Base-by-base conservation (phyloP, 192 early-diverging fungal genomes). In the Coemansia sp. region DNA sequence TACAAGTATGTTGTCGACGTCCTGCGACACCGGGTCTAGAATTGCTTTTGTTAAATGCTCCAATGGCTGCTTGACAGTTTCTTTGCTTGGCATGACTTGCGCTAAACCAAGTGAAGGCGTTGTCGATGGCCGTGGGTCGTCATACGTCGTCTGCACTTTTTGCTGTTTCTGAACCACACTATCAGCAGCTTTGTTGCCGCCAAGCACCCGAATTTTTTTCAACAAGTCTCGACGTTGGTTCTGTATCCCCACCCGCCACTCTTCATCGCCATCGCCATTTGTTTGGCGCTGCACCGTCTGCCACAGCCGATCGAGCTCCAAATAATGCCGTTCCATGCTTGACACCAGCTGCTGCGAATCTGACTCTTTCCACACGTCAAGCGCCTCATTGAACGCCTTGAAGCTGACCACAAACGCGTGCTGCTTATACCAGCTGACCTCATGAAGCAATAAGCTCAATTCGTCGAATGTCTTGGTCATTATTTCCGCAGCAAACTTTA, bases 251-350 rank as follows among this genome's bases (percentile, higher is more conserved):
- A 60, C 49, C 21, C 67, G 59, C 76, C 76, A 79, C 2, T 11
- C 49, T 29, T 73, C 71, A 52, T 79, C 76, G 7, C 76, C 76
- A 50, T 70, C 62, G 60, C 76, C 76, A 21, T 57, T 41, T 0
- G 76, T 73, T 22, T 61, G 41, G 11, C 65, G 63, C 67, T 79
- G 76, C 17, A 79, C 76, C 15, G 76, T 66, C 55, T 73, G 76
- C 76, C 76, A 73, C 25, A 79, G 58, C 22, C 62, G 66, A 24
- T 79, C 71, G 51, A 79, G 72, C 59, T 79, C 76, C 21, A 79
- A 50, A 32, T 79, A 79, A 47, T 79, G 76, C 47, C 64, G 52
- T 25, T 73, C 70, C 76, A 79, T 73, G 2, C 67, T 51, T 25
- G 64, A 10, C 21, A 79, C n/a, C 21, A 79, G 64, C 41, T 58